Evolutionary conservation across 129 eudicot species (phyloP), one percentile per base, ranked within the genome.

Genomic region (Pulicaria dysenterica): DNA sequence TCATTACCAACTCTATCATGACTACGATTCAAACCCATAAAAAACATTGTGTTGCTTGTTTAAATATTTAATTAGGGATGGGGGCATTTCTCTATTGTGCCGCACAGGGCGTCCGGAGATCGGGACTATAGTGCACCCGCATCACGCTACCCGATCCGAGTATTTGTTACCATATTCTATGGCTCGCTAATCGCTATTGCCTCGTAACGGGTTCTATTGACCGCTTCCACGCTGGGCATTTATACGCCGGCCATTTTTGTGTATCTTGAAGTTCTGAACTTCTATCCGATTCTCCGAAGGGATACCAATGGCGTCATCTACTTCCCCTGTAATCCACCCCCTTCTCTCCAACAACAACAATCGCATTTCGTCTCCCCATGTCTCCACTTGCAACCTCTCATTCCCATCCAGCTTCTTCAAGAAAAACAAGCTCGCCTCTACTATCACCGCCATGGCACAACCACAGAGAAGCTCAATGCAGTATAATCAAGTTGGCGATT

Each of bases 401-500:
- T 71, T 58, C 50, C 85, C 79, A 45, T 38, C 49, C 15, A 73
- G 43, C 2, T 15, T 54, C n/a, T 24, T 42, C 47, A 66, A 40
- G 51, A 82, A 53, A 36, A 51, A 73, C 43, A 76, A 36, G 31
- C 6, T 38, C 24, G 8, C 58, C 15, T 16, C 68, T 2, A 42
- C 42, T 10, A 58, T 76, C 54, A 67, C 73, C 14, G 85, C 85
- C 61, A 76, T 76, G 80, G 86, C 85, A 40, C 77, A 8, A 9
- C 78, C 70, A 13, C 73, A 83, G 75, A 85, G 85, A 65, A 85
- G 72, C 76, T 69, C 86, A 12, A 74, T 93, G 75, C 79, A 83
- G 80, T 94, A 84, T 80, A 84, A 77, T 58, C 92, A 94, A 64
- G 87, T 94, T 63, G 98, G 98, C 2, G 93, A 90, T 63, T 94